Evolutionary conservation across 352 stramenopile genomes (phyloP).

Genomic region (Pythium angustatum): DNA sequence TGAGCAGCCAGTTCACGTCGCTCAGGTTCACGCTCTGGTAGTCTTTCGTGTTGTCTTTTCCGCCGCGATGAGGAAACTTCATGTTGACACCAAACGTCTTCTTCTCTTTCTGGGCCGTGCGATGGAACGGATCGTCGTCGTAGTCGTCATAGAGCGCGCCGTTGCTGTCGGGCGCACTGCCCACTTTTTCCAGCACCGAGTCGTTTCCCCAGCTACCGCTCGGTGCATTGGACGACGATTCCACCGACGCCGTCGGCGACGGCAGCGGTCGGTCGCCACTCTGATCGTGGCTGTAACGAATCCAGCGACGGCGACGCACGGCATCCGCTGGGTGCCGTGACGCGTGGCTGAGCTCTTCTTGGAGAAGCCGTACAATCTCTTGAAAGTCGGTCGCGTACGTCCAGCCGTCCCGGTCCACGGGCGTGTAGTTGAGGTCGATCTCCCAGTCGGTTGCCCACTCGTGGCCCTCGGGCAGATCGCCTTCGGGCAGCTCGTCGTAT

Average conservation of each 20-base stretch:
- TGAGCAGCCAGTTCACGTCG: slow-evolving; percentile 85
- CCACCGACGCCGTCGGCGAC: slow-evolving; percentile 53
- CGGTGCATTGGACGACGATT: slow-evolving; percentile 46
- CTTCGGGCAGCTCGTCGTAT: slow-evolving; percentile 67
- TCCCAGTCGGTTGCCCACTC: slow-evolving; percentile 86
- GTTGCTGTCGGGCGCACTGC: slow-evolving; percentile 34
- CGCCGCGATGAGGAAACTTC: slow-evolving; percentile 78
- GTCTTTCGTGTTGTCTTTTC: slow-evolving; percentile 89
- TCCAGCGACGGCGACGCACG: slow-evolving; percentile 78
- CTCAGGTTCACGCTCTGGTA: slow-evolving; percentile 86
- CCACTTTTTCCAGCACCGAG: slow-evolving; percentile 30
- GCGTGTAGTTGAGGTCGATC: slow-evolving; percentile 79
- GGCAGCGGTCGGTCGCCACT: slow-evolving; percentile 40
- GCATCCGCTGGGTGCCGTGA: slow-evolving; percentile 77
- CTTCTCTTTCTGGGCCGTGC: slow-evolving; percentile 83
- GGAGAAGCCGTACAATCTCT: slow-evolving; percentile 70
- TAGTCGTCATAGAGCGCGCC: slow-evolving; percentile 31
- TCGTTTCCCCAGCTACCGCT: slow-evolving; percentile 56
- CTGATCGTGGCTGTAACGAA: slow-evolving; percentile 50
- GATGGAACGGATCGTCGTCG: slow-evolving; percentile 84
- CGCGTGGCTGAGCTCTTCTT: slow-evolving; percentile 83
- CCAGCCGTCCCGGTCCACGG: slow-evolving; percentile 81
- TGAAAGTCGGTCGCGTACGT: slow-evolving; percentile 84
- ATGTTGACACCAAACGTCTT: slow-evolving; percentile 85
- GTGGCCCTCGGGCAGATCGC: slow-evolving; percentile 62